Base-by-base conservation (phyloP, 805 yeast species). In the Metschnikowia drakensbergensis region DNA sequence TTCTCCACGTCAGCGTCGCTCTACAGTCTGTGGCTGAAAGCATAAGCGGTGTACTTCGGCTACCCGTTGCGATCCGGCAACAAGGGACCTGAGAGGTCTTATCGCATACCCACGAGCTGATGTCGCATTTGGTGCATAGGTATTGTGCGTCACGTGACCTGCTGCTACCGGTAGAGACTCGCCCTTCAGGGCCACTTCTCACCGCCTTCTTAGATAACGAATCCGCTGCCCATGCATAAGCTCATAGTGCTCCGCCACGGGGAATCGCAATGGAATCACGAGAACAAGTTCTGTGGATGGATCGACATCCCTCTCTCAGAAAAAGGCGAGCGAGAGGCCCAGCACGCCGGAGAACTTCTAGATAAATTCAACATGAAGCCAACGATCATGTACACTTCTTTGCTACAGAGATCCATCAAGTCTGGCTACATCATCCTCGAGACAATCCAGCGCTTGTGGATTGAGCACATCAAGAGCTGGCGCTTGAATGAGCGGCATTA, bases 281-380 rank as follows among this genome's bases (percentile, higher is more conserved):
- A 67, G 42, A 71, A 69, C 55, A 67, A 64, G 53, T 72, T 72
- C 54, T 69, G 76, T 46, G 77, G 77, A 10, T 72, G 77, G 77
- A 67, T 72, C 25, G 77, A 72, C 50, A 62, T 69, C n/a, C 69
- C 72, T 29, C 61, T 72, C 22, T 61, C 69, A 29, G 60, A 54
- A 5, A 68, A 67, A 47, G 77, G 77, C 5, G 59, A 63, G 45
- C 37, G 57, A 6, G 77, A 72, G 55, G 77, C 77, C 1, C 49
- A 52, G 13, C 57, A 64, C 46, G 77, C 75, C 6, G 74, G 70
- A 1, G 60, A 69, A 37, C 61, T 72, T 43, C 69, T 72, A 30
- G 37, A 50, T 30, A 45, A 58, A 40, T 40, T 58, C 30, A 53
- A 58, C 32, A 60, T 72, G 46, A 58, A 58, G 36, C 74, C 74